These are phyloP conservation scores for Colletotrichum lini DNA, from an alignment of 2,329 filamentous ascomycete species.

Conservation along the genomic window DNA sequence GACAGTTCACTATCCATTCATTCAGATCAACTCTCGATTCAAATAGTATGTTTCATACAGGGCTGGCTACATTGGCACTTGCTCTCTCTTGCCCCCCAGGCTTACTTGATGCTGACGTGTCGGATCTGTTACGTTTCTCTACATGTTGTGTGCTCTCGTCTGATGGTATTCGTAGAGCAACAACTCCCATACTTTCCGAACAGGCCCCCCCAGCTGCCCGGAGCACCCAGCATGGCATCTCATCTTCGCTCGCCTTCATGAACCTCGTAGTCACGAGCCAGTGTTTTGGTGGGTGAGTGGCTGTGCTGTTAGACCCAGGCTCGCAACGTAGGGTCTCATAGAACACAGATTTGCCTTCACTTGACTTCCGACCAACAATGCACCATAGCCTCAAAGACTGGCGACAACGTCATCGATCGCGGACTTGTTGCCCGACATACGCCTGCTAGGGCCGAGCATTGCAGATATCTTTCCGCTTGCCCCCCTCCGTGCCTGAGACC, in stretches of 20 bases:
- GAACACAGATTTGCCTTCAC: neutral
- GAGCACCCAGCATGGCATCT: neutral
- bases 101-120: constrained; percentile 10
- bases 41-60: constrained; percentile 24
- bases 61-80: constrained; percentile 1
- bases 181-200: neutral
- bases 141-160: constrained; percentile 12
- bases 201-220: neutral
- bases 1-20: constrained; percentile 7
- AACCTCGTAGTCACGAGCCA: neutral
- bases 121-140: constrained; percentile 4
- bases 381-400: neutral
- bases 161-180: constrained; percentile 11
- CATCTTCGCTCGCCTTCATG: neutral
- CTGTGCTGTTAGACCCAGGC: neutral
- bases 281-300: neutral
- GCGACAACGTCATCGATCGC: constrained; percentile 2
- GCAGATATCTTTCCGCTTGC: constrained; percentile 13
- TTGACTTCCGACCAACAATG: neutral
- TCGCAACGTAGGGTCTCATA: neutral
- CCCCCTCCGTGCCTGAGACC: constrained; percentile 4
- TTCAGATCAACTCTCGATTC: constrained; percentile 10
- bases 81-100: neutral
- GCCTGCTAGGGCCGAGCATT: constrained; percentile 21
- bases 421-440: constrained; percentile 6